Base-by-base conservation (phyloP, 176 grass and related monocot genomes). In the Cenchrus purpureus region DNA sequence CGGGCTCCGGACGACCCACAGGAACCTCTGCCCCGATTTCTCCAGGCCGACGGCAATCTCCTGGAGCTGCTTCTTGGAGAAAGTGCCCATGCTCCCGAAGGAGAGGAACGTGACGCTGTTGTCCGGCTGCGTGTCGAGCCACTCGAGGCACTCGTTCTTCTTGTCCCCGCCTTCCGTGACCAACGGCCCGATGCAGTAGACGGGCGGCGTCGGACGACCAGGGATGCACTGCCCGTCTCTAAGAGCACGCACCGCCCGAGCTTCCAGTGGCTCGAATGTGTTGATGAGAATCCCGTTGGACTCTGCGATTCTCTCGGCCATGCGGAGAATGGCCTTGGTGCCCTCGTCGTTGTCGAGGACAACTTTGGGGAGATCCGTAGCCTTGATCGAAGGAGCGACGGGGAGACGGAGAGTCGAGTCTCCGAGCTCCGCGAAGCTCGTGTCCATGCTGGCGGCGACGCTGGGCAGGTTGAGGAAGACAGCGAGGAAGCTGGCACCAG, bases 81-180 rank as follows among this genome's bases (percentile, higher is more conserved):
- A 86, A 9, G 57, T 62, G 2, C 93, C 93, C 73, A 90, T 11
- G 65, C 93, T 95, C 8, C 93, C 86, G 20, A 95, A 95, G 17
- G 71, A 87, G 57, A 95, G 91, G 87, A 91, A 93, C 59, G 91
- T 60, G 0, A 95, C 83, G 52, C 86, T 95, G 19, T 49, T 61
- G 20, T 87, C 83, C 10, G 93, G 91, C 29, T 93, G 91, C 56
- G 31, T 34, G 84, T 95, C 93, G 6, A 93, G 83, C 93, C 93
- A 95, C 63, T 4, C 10, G 10, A 92, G 52, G 82, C 91, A 87
- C 52, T 89, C 86, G 19, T 91, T 82, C 14, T 74, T 60, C 56
- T 76, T 29, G 5, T 44, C 76, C 4, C 48, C 77, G 12, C 74
- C 68, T 59, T 16, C 81, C 0, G 62, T 62, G 20, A 94, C 81